Percentiles rank a stretch among this genome's conserved stretches.
Evolutionary conservation across 1,284 basidiomycete species (phyloP).

Genomic region (Takashimella koratensis): DNA sequence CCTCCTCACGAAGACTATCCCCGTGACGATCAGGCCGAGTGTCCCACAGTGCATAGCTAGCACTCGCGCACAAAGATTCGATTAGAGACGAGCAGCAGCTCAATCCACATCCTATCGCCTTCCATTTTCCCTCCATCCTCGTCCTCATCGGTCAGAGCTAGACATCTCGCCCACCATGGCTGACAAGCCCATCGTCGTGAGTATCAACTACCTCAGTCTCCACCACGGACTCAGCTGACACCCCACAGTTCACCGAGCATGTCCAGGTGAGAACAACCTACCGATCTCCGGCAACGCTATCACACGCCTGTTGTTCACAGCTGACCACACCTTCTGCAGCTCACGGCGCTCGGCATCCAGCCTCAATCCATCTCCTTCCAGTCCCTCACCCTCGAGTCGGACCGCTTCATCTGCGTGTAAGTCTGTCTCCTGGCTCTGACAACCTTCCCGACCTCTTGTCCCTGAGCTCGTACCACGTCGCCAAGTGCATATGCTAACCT

Average conservation of each 20-base stretch:
- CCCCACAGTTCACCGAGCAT: constrained; percentile 50
- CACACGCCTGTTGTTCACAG: too few relatives aligned
- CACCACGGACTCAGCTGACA: constrained; percentile 3
- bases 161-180: constrained; percentile 38
- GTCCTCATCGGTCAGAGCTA: not conserved
- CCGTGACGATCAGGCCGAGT: too few relatives aligned
- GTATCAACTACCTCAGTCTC: constrained; percentile 12
- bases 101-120: too few relatives aligned
- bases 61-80: too few relatives aligned
- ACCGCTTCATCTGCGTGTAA: constrained; percentile 82
- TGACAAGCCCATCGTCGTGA: constrained; percentile 47
- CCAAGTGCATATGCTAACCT: constrained; percentile 6
- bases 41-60: too few relatives aligned
- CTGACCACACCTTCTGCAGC: constrained; percentile 64
- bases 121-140: not conserved
- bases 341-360: constrained; percentile 93
- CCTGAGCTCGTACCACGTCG: not conserved
- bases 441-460: too few relatives aligned
- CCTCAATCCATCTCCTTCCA: constrained; percentile 97
- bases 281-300: too few relatives aligned
- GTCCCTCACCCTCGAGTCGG: constrained; percentile 91
- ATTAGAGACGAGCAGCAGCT: too few relatives aligned
- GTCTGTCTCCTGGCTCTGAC: constrained; percentile 31
- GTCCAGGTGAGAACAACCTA: constrained; percentile 40
- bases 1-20: not conserved